phyloP scores from a whole-genome alignment of 345 rosid species.

The Euphorbia pulcherrima region DNA sequence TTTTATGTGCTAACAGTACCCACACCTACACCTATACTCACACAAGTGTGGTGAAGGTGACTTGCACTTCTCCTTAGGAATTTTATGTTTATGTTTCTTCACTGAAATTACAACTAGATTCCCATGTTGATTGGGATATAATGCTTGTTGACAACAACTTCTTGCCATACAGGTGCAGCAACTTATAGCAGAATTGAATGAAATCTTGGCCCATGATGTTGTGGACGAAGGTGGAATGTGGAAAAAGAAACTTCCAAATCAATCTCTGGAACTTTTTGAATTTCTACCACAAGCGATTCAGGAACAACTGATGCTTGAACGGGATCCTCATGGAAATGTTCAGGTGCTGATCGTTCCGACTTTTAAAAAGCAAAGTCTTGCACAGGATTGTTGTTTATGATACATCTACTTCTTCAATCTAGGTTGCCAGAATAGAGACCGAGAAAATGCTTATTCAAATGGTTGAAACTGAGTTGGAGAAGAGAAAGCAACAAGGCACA shows the following conservation, averaged over 20 bases:
- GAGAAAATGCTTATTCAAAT: slow-evolving; percentile 98
- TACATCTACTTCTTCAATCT: slow-evolving; percentile 6
- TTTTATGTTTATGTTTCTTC: background rate
- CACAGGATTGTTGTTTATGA: slow-evolving; percentile 1
- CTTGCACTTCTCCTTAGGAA: background rate
- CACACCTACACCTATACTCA: background rate
- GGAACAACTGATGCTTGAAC: slow-evolving; percentile 92
- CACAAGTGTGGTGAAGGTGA: background rate
- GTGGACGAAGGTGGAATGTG: slow-evolving; percentile 74
- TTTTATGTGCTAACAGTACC: no score
- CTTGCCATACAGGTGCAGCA: slow-evolving; percentile 69
- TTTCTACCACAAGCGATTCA: slow-evolving; percentile 79
- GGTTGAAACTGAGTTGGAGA: slow-evolving; percentile 91
- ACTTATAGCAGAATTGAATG: slow-evolving; percentile 85
- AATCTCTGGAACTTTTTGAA: slow-evolving; percentile 70
- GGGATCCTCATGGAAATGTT: slow-evolving; percentile 99
- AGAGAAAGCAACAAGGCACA: slow-evolving; percentile 66
- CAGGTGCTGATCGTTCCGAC: slow-evolving; percentile 52
- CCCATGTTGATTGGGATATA: slow-evolving; percentile 1
- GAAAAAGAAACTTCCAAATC: slow-evolving; percentile 70
- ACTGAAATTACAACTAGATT: background rate
- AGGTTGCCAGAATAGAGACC: slow-evolving; percentile 97
- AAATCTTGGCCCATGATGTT: slow-evolving; percentile 71
- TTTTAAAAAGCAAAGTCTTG: slow-evolving; percentile 7
- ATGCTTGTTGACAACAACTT: no score